These are phyloP conservation scores for Chiua virens DNA, from an alignment of 768 basidiomycete genomes.

Conservation along the genomic window DNA sequence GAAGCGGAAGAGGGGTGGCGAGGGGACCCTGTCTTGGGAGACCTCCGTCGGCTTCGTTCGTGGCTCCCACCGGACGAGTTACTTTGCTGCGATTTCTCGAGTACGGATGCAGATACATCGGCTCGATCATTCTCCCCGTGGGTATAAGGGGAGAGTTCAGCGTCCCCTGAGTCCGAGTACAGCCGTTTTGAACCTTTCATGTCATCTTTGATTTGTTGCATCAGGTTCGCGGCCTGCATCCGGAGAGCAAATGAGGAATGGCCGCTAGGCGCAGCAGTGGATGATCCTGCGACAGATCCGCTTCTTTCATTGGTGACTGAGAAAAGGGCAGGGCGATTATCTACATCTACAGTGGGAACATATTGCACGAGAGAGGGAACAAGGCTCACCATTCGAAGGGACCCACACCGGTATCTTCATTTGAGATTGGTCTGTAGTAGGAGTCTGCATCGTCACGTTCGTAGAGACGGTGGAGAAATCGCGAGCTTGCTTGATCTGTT, in stretches of 20 bases:
- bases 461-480: conserved; percentile 79
- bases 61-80: conserved; percentile 29
- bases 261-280: conserved; percentile 34
- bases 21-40: conserved; percentile 25
- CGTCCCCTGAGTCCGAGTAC: conserved; percentile 70
- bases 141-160: conserved; percentile 48
- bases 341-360: conserved; percentile 10
- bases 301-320: conserved; percentile 18
- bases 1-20: conserved; percentile 36
- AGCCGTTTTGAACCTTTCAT: conserved; percentile 68
- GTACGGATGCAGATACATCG: conserved; percentile 11
- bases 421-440: conserved; percentile 14
- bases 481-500: conserved; percentile 73
- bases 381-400: conserved; percentile 16
- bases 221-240: conserved; percentile 72
- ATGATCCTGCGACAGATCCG: conserved; percentile 23
- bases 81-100: conserved; percentile 24
- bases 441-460: conserved; percentile 42
- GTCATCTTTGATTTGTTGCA: conserved; percentile 84
- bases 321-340: conserved; percentile 8
- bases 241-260: conserved; percentile 71
- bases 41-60: conserved; percentile 27
- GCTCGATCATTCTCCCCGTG: conserved; percentile 15
- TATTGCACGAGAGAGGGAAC: neutral
- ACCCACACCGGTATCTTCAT: neutral